Base-by-base conservation (phyloP, 2,329 filamentous ascomycete genomes). In the Botryotinia calthae region DNA sequence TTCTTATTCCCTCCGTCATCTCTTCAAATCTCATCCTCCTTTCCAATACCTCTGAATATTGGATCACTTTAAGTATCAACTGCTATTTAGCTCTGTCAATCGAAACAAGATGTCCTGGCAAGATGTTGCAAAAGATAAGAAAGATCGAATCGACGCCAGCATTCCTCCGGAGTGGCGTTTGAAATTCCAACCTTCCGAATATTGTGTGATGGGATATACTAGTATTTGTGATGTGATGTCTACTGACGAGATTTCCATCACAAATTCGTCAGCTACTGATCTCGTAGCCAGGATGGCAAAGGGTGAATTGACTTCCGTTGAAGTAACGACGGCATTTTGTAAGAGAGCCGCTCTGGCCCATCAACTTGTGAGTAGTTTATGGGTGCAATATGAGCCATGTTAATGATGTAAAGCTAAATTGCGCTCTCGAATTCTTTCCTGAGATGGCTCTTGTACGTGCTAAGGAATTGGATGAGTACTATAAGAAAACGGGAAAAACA, bases 121-220 rank as follows among this genome's bases (percentile, higher is more conserved):
- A 80, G 77, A 81, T 5, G 77, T 81, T 14, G 88, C 85, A 28
- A 81, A 84, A 71, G 82, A 82, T 42, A 91, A 91, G 80, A 84
- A 87, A 54, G 84, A 86, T 46, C 82, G 84, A 1, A 85, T 89
- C 70, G 81, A 86, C 31, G 81, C 84, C 12, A 82, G 85, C 2
- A 89, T 91, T 69, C 88, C 89, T 0, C 69, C 83, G 44, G 84
- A 87, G 81, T 90, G 89, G 88, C 83, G 82, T 40, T 79, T 83
- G 34, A 81, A 84, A 70, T 83, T 88, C 73, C 85, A 88, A 73
- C 73, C 81, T n/a, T 89, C 86, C 75, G 85, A 90, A 54, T 84
- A 87, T 42, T 84, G 88, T 71, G 90, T 84, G 74, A 82, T 91
- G 1, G 83, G 81, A 10, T 76, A 75, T 56, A 76, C 77, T 2